Conservation (phyloP, 176 grass and related monocot species). For the Avena insularis region DNA sequence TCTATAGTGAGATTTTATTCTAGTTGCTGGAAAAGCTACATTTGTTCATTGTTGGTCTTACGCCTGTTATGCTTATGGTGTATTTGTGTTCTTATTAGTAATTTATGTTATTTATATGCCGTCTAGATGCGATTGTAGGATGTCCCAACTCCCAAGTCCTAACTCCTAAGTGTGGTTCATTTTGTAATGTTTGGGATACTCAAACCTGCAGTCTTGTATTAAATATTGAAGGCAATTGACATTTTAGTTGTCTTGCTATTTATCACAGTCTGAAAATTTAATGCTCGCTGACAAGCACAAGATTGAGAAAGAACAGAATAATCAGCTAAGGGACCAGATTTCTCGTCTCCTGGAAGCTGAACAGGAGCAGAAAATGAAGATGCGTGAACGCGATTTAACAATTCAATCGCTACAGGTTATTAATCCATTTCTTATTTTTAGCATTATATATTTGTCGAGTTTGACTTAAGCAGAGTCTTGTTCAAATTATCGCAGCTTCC, state of each 20-base stretch:
- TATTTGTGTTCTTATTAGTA: constrained; percentile 22
- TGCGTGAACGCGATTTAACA: constrained; percentile 74
- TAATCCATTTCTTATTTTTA: constrained; percentile 31
- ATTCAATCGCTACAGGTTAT: constrained; percentile 85
- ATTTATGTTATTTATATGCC: constrained; percentile 6
- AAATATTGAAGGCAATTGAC: constrained; percentile 31
- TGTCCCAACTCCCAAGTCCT: not conserved
- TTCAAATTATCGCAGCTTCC: not conserved
- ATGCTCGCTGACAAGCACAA: constrained; percentile 84
- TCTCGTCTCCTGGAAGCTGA: constrained; percentile 72
- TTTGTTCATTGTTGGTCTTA: constrained; percentile 32
- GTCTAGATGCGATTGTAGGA: constrained; percentile 3
- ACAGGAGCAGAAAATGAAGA: constrained; percentile 92
- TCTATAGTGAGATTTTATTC: constrained; percentile 13
- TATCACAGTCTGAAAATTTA: constrained; percentile 92
- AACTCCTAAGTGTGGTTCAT: constrained; percentile 35
- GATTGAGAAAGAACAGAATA: constrained; percentile 91
- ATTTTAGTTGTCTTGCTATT: constrained; percentile 38
- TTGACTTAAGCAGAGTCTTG: not conserved
- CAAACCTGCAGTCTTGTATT: constrained; percentile 19
- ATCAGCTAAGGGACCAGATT: constrained; percentile 82
- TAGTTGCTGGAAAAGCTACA: not conserved
- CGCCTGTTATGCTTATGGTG: constrained; percentile 14
- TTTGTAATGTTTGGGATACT: constrained; percentile 25
- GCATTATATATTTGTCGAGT: constrained; percentile 34